Evolutionary conservation across 1,284 basidiomycete species (phyloP).

Genomic region (Somion occarium): DNA sequence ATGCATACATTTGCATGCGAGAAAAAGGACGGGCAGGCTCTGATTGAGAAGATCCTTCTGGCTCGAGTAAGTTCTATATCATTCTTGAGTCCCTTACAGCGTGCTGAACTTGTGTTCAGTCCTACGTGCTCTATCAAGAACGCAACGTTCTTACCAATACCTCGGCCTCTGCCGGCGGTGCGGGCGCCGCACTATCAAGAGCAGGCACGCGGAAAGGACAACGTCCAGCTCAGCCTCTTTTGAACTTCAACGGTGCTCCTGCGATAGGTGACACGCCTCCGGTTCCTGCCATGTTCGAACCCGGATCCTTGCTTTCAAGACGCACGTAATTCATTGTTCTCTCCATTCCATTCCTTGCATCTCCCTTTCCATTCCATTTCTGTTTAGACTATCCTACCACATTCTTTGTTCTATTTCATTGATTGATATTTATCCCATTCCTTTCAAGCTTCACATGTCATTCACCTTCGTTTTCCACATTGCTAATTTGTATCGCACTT

Average conservation of each 20-base stretch:
- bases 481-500: neutral
- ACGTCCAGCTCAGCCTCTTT: slow-evolving; percentile 35
- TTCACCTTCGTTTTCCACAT: neutral
- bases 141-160: slow-evolving; percentile 55
- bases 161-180: slow-evolving; percentile 33
- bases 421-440: neutral
- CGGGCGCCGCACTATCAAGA: slow-evolving; percentile 32
- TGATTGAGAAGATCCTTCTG: slow-evolving; percentile 71
- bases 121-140: slow-evolving; percentile 77
- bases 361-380: neutral
- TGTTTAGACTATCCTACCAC: neutral
- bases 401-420: neutral
- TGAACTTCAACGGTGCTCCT: slow-evolving; percentile 26
- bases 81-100: too few relatives aligned
- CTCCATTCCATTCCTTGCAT: slow-evolving; percentile 4
- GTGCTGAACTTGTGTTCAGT: too few relatives aligned
- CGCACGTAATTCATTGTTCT: too few relatives aligned
- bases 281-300: slow-evolving; percentile 47
- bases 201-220: slow-evolving; percentile 41
- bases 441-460: too few relatives aligned
- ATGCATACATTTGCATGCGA: slow-evolving; percentile 77
- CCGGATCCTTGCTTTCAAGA: slow-evolving; percentile 62
- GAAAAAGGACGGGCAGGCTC: slow-evolving; percentile 61
- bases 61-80: slow-evolving; percentile 56
- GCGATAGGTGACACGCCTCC: slow-evolving; percentile 23